Conservation (phyloP, 495 filamentous ascomycete genomes). For the Articulospora tetracladia region DNA sequence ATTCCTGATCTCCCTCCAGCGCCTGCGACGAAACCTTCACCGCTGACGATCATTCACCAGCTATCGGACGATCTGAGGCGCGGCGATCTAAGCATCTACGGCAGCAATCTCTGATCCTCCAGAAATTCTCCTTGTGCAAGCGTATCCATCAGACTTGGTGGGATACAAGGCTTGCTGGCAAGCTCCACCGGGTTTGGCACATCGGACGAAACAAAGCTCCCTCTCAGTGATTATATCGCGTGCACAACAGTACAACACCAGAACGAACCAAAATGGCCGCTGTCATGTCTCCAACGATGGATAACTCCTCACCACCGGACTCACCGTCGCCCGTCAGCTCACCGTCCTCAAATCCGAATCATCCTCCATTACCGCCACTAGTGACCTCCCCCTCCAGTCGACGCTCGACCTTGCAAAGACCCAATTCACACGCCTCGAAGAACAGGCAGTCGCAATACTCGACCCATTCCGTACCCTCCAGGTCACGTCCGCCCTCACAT, state of each 20-base stretch:
- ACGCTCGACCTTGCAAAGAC: slow-evolving; percentile 56
- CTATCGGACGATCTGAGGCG: slow-evolving; percentile 4
- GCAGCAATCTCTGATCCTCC: slow-evolving; percentile 1
- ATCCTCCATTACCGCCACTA: slow-evolving; percentile 57
- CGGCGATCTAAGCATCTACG: slow-evolving; percentile 3
- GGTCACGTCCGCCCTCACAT: slow-evolving; percentile 74
- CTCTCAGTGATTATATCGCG: neutral
- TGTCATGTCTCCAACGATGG: slow-evolving; percentile 47
- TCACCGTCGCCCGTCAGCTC: slow-evolving; percentile 49
- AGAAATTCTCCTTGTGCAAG: slow-evolving; percentile 11
- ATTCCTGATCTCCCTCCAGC: slow-evolving; percentile 11
- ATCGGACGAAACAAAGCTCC: slow-evolving; percentile 11
- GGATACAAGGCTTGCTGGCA: slow-evolving; percentile 18
- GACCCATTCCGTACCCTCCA: slow-evolving; percentile 60
- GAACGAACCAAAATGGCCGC: slow-evolving; percentile 38
- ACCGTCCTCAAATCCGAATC: slow-evolving; percentile 48
- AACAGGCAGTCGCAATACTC: slow-evolving; percentile 65
- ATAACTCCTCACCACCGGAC: slow-evolving; percentile 41
- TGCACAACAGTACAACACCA: neutral
- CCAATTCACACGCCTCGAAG: slow-evolving; percentile 66
- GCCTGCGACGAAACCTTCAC: neutral
- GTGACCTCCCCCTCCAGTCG: slow-evolving; percentile 56
- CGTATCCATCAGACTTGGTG: slow-evolving; percentile 8
- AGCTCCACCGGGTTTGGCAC: slow-evolving; percentile 9
- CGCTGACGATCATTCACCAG: neutral